Base-by-base conservation (phyloP, 2,329 filamentous ascomycete genomes). In the Diaporthe longicolla region DNA sequence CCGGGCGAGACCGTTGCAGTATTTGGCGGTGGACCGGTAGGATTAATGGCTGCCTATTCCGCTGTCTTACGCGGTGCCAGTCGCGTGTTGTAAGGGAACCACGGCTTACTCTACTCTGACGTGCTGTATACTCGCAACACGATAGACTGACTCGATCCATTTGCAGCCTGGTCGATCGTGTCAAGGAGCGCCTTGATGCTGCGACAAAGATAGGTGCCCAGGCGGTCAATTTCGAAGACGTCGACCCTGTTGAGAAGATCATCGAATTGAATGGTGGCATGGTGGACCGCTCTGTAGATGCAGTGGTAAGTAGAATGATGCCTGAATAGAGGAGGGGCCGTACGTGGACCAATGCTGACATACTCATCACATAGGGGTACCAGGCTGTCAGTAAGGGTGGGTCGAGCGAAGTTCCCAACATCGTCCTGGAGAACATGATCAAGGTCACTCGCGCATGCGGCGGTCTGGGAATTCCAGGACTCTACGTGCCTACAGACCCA, bases 21-120 rank as follows among this genome's bases (percentile, higher is more conserved):
- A 2, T 93, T 92, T 74, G 91, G 91, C 0, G 90, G 89, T 3
- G 90, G 91, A 0, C 91, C 91, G 0, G 90, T 93, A 1, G 91
- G 91, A 1, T 81, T 93, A 6, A 92, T 93, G 88, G 90, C 91
- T 4, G 91, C 91, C 5, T 93, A 93, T 80, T 91, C 87, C 0
- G 91, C 88, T 0, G 81, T 88, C 0, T 80, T 93, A 3, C 86
- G 91, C 0, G 91, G 91, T 3, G 91, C 91, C 1, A 89, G 87
- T 11, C 86, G 84, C 19, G 89, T 93, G 0, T 93, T 85, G 63
- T 68, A 54, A 68, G 63, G 40, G 7, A 2, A 21, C 5, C 9
- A 10, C 19, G 4, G 15, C 13, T 8, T 4, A 24, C 4, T 6
- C 8, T 9, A 1, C 15, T 26, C 7, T 26, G n/a, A n/a, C 2